Base-by-base conservation (phyloP, 2,329 filamentous ascomycete species). In the Aspergillus fumigatus region DNA sequence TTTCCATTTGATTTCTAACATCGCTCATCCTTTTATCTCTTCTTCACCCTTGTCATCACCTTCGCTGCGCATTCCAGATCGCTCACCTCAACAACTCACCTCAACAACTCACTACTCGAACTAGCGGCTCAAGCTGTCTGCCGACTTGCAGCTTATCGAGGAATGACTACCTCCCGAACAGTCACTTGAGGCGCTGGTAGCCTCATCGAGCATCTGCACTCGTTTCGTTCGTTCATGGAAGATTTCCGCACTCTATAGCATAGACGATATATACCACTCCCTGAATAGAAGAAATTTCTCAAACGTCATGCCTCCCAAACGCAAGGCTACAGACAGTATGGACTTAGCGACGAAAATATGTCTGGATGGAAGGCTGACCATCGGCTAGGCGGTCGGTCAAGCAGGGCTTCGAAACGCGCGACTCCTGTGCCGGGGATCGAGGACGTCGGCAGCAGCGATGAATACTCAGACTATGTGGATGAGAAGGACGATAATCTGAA, bases 301-400 rank as follows among this genome's bases (percentile, higher is more conserved):
- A 55, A 23, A 53, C 26, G 70, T 63, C 56, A 90, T 91, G 88
- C 83, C 88, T 61, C 79, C 82, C 19, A 91, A 91, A 77, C 82
- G 88, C 69, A 90, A 90, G 77, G 87, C 87, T 59, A 67, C 77
- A 63, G 75, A 78, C 53, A 78, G 79, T 80, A 78, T 73, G 73
- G 63, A 65, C 60, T 55, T 21, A 56, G 60, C 66, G 61, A 63
- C 68, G 52, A 58, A 58, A 62, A 27, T 27, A 50, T 49, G 51
- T 49, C 51, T 51, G 53, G 55, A 60, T 59, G 50, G 58, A 59
- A 65, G 51, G 69, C 74, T 62, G 74, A 74, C 60, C 64, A 69
- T 48, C 66, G 65, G 40, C 52, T 73, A 79, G 67, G 76, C 70
- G 64, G 72, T 71, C 64, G 76, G 68, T 73, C 69, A 58, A 76